Evolutionary conservation across 257 asterid species (phyloP), one percentile per base, ranked within the genome.

Genomic region (Sherardia arvensis): DNA sequence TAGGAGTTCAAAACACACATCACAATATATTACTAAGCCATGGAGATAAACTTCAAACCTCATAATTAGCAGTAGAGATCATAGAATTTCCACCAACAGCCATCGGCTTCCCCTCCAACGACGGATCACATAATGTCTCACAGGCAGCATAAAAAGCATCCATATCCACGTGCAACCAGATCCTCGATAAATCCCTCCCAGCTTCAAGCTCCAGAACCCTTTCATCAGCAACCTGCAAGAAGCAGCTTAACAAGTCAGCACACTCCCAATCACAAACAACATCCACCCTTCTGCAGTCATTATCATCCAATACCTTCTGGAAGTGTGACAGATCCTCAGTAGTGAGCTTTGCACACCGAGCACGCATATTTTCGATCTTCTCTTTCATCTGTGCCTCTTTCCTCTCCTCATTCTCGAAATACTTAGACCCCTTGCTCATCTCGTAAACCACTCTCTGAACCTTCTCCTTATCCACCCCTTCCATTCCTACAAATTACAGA

Each of bases 71-170:
- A 0, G 99, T 92, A 30, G 95, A 92, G 74, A 92, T 76, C 99
- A 92, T 92, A 71, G 99, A 92, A 85, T 81, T 77, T 83, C 95
- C 55, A 32, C 99, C 99, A 77, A 92, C 99, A 76, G 99, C 97
- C 95, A 92, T 76, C 47, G 99, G 97, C 76, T 84, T 87, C 43
- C 95, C 97, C 64, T 80, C 36, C 18, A 93, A 74, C 33, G 91
- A 77, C 25, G 95, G 96, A 75, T 89, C 70, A 64, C 83, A 65
- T 67, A 87, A 79, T 59, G 96, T 87, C 66, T 93, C 99, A 71
- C 81, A 96, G 59, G 99, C 95, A 17, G 97, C 99, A 68, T 82
- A 93, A 55, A 93, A 93, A 64, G 99, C 99, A 87, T 93, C 97
- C 99, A 93, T 93, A 79, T 89, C 99, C 66, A 93, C 96, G 58